A percentile compares a stretch with the other conserved stretches of the same genome.
Conservation (phyloP, 176 grass and related monocot genomes). For the Rhynchospora breviuscula region DNA sequence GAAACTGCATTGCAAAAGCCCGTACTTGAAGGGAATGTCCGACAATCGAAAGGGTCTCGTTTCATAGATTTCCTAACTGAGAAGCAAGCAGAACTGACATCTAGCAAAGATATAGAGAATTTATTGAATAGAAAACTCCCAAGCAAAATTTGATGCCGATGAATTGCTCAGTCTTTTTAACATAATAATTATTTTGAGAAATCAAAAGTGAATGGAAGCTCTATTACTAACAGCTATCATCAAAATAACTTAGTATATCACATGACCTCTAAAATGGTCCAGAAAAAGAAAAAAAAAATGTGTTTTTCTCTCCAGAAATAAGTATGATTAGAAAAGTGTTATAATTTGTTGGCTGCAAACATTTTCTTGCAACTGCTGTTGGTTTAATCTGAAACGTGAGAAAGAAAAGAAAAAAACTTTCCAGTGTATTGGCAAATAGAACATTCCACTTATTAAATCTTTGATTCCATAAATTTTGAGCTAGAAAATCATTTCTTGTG, state of each 20-base stretch:
- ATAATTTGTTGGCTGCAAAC: background rate
- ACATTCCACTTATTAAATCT: background rate
- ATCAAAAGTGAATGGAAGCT: background rate
- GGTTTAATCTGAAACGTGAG: background rate
- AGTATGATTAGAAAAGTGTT: background rate
- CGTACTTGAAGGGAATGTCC: slow-evolving; percentile 22
- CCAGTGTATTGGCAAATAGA: background rate
- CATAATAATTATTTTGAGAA: background rate
- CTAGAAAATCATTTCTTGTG: background rate
- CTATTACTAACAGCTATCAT: background rate
- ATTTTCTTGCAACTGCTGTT: background rate
- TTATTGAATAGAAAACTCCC: slow-evolving; percentile 37
- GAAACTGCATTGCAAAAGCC: slow-evolving; percentile 23
- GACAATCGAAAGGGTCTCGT: slow-evolving; percentile 33
- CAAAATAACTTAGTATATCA: background rate
- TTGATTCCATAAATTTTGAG: background rate
- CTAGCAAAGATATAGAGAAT: slow-evolving; percentile 33
- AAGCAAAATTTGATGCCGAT: slow-evolving; percentile 61
- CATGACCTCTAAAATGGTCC: background rate
- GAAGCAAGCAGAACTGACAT: slow-evolving; percentile 36
- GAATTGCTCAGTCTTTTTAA: background rate
- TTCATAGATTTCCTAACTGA: slow-evolving; percentile 69
- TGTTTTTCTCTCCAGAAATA: background rate
- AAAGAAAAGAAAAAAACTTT: background rate
- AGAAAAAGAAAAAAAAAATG: background rate